These are phyloP conservation scores for Alternaria alternata DNA, from an alignment of 2,329 filamentous ascomycete genomes.

Conservation along the genomic window DNA sequence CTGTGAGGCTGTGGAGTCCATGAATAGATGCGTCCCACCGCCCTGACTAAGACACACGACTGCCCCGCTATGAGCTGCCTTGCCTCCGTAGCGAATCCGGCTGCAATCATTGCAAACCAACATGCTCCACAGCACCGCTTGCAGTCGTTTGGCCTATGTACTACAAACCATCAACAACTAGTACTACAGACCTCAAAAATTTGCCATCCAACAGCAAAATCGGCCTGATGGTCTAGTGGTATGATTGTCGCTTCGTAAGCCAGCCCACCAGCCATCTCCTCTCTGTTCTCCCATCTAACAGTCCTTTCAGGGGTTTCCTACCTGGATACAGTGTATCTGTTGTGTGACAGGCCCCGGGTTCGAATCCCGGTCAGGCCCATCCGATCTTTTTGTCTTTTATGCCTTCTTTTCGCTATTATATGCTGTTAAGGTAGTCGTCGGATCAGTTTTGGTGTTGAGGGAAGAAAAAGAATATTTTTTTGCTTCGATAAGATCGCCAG, in stretches of 20 bases:
- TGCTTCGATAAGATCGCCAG: too few species aligned
- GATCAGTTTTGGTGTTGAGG: too few species aligned
- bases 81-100: neutral
- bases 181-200: neutral
- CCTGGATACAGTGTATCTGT: constrained; percentile 36
- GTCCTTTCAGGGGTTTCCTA: constrained; percentile 10
- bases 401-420: too few species aligned
- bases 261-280: neutral
- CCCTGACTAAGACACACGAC: constrained; percentile 8
- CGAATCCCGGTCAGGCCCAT: constrained; percentile 46
- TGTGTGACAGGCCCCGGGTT: constrained; percentile 51
- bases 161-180: neutral
- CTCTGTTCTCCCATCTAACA: neutral
- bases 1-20: constrained; percentile 3
- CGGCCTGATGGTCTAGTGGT: constrained; percentile 45
- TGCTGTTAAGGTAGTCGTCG: too few species aligned
- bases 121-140: neutral
- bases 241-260: constrained; percentile 44
- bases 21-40: constrained; percentile 19
- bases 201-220: constrained; percentile 17
- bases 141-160: too few species aligned
- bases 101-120: neutral
- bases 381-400: constrained; percentile 9
- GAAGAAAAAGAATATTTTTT: too few species aligned
- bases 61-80: constrained; percentile 8